phyloP scores from a whole-genome alignment of 768 basidiomycete genomes.

The Auricularia sp. region DNA sequence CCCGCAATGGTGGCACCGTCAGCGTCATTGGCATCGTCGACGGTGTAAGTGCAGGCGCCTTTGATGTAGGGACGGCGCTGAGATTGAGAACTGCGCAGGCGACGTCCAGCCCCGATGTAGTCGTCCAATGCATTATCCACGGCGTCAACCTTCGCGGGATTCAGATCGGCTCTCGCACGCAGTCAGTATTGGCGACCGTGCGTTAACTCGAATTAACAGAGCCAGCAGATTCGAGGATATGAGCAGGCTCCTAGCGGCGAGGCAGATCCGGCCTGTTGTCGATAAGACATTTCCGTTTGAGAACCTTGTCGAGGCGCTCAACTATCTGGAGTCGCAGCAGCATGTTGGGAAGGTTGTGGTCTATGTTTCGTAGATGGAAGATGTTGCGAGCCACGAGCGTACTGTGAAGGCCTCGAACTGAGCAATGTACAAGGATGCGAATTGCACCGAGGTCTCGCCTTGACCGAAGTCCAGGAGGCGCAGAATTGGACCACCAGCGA shows the following conservation, averaged over 20 bases:
- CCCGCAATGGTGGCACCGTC: conserved; percentile 34
- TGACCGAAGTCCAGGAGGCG: no score
- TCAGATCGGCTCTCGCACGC: conserved; percentile 47
- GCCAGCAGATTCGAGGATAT: conserved; percentile 39
- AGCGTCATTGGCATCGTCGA: conserved; percentile 44
- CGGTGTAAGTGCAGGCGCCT: conserved; percentile 18
- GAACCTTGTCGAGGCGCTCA: conserved; percentile 42
- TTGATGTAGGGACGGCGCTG: neutral
- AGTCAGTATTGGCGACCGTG: conserved; percentile 27
- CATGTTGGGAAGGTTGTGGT: conserved; percentile 58
- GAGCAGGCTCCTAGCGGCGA: conserved; percentile 37
- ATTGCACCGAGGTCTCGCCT: no score
- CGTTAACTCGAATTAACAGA: neutral
- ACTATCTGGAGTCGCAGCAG: conserved; percentile 41
- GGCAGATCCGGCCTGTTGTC: conserved; percentile 39
- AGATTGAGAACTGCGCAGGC: no score
- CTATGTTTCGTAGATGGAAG: conserved; percentile 24
- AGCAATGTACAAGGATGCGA: no score
- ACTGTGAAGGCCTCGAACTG: no score
- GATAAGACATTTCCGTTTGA: conserved; percentile 52
- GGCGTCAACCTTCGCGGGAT: conserved; percentile 40
- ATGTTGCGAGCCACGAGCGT: no score
- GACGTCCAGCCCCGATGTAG: conserved; percentile 11
- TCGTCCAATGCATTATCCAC: conserved; percentile 27
- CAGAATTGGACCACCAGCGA: no score